Conservation (phyloP, 2,329 filamentous ascomycete species). For the Penicillium capsulatum region DNA sequence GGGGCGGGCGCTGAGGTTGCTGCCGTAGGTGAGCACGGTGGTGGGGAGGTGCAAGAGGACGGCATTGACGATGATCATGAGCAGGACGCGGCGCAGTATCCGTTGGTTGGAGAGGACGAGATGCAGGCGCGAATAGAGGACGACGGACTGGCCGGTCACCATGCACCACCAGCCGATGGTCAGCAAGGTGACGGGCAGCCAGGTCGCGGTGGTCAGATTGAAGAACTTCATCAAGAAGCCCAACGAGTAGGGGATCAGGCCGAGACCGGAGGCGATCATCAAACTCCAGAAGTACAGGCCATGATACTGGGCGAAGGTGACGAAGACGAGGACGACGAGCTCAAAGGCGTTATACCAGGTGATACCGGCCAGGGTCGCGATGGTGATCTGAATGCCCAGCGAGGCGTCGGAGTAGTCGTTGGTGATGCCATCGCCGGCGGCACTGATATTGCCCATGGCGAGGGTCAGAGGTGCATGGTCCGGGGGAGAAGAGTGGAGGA, state of each 20-base stretch:
- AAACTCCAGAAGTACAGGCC: conserved; percentile 52
- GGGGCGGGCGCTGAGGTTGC: conserved; percentile 31
- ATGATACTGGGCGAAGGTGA: conserved; percentile 45
- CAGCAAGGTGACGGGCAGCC: conserved; percentile 42
- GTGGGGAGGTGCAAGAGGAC: conserved; percentile 45
- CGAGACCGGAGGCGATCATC: conserved; percentile 42
- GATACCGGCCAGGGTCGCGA: conserved; percentile 46
- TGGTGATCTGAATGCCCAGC: conserved; percentile 40
- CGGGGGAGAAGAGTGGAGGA: conserved; percentile 1
- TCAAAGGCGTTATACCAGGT: conserved; percentile 51
- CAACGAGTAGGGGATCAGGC: conserved; percentile 45
- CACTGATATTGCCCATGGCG: conserved; percentile 24
- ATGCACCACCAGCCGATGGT: conserved; percentile 47
- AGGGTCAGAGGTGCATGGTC: conserved; percentile 6
- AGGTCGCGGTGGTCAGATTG: conserved; percentile 31
- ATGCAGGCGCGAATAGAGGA: conserved; percentile 50
- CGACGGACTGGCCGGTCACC: conserved; percentile 48
- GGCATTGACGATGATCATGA: conserved; percentile 47
- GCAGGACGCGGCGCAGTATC: conserved; percentile 40
- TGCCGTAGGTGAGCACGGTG: conserved; percentile 45
- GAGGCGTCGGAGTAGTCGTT: conserved; percentile 34
- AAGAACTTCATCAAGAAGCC: conserved; percentile 50
- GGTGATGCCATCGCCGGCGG: conserved; percentile 36
- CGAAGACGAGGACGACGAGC: conserved; percentile 47
- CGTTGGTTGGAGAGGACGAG: conserved; percentile 41